These are phyloP conservation scores for Xylaria venustula DNA, from an alignment of 495 filamentous ascomycete species.

Conservation along the genomic window DNA sequence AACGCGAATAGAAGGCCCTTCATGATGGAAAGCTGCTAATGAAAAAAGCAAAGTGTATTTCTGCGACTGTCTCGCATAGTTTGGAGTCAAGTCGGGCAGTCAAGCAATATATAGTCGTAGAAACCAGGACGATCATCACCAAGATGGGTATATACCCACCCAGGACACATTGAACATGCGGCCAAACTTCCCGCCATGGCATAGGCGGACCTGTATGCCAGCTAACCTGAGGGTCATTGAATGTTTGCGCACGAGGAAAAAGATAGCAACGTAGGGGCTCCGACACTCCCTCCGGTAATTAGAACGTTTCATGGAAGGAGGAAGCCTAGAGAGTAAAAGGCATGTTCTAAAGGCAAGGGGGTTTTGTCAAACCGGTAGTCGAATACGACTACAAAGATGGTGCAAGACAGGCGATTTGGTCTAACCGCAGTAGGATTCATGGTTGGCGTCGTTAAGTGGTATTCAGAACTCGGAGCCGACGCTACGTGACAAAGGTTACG, in stretches of 20 bases:
- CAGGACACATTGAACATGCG: not conserved
- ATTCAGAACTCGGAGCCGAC: not conserved
- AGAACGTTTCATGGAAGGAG: not conserved
- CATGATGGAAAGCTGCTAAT: slow-evolving; percentile 13
- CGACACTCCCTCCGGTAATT: not conserved
- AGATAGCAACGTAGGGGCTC: not conserved
- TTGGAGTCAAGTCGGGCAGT: not conserved
- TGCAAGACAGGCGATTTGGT: not conserved
- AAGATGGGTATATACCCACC: not conserved
- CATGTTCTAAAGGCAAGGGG: not conserved
- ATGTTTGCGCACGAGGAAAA: not conserved
- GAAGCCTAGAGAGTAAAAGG: not conserved
- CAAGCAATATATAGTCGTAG: slow-evolving; percentile 8
- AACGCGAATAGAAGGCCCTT: slow-evolving; percentile 25
- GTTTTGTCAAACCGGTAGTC: not conserved
- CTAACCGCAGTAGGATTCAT: not conserved
- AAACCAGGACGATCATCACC: not conserved
- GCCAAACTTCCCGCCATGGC: not conserved
- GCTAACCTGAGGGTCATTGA: not conserved
- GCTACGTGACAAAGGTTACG: not conserved
- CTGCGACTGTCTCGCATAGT: not conserved
- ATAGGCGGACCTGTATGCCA: not conserved
- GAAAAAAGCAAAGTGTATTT: not conserved
- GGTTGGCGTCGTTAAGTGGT: not conserved
- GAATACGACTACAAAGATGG: not conserved